Evolutionary conservation across 345 rosid genomes (phyloP), one percentile per base, ranked within the genome.

Genomic region (Rhodomyrtus tomentosa): DNA sequence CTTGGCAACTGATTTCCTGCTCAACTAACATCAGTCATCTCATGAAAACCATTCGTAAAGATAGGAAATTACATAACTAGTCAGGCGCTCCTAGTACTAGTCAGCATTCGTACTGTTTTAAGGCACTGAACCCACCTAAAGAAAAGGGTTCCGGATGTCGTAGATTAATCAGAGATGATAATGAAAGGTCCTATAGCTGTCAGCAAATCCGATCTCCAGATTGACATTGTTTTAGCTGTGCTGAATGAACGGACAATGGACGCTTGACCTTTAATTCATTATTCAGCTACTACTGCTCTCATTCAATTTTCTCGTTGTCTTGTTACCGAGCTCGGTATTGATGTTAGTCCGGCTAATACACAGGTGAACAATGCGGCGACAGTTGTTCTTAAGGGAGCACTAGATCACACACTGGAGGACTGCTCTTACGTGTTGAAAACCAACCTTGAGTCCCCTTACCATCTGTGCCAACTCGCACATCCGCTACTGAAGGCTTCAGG

Each of bases 321-420:
- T 59, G 74, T 59, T 59, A 14, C 74, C 40, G 0, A 59, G 74
- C 74, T 59, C 11, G 22, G 40, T 59, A 29, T 4, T 59, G 74
- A 59, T 59, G 74, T 22, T 59, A 1, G 40, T 59, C 15, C 5
- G 38, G 40, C 21, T 59, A 59, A 59, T 3, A 40, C 50, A 92
- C 50, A 92, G 93, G 90, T 92, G 24, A 92, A 91, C 83, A 91
- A 92, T 86, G 93, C 89, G 5, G 94, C 91, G 11, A 84, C 87
- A 10, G 42, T 79, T 42, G 56, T 87, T 29, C 32, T 84, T 82
- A 92, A 92, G 82, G 90, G 89, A 20, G 86, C 87, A 1, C 49
- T 51, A 15, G 91, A 87, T 54, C 83, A 82, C 81, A 83, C 90
- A 8, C 38, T 25, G 1, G 92, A 89, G 55, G 92, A 91, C 72